Percentiles rank a stretch among this genome's conserved stretches.
Evolutionary conservation across 805 yeast genomes (phyloP).

Genomic region (Yarrowia keelungensis): DNA sequence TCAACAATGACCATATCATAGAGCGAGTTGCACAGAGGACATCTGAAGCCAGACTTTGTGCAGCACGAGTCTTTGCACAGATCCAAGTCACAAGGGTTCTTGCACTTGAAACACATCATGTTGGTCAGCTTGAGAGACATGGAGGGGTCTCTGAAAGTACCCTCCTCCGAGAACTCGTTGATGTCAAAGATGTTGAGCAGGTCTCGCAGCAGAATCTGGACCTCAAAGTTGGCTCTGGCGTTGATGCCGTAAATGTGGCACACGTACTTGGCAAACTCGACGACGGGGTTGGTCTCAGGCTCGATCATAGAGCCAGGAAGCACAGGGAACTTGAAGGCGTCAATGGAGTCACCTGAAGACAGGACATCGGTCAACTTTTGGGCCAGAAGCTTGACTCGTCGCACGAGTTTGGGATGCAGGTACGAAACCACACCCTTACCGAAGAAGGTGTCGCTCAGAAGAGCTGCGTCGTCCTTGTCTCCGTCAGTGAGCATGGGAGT

Average conservation of each 20-base stretch:
- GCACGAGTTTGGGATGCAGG: conserved; percentile 68
- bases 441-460: conserved; percentile 49
- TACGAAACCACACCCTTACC: conserved; percentile 51
- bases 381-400: conserved; percentile 68
- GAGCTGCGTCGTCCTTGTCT: conserved; percentile 11
- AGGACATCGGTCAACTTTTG: conserved; percentile 76
- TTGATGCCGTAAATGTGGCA: conserved; percentile 77
- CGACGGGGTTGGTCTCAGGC: conserved; percentile 66
- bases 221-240: conserved; percentile 69
- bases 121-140: conserved; percentile 69
- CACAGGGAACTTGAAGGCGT: conserved; percentile 74
- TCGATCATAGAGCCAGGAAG: conserved; percentile 74
- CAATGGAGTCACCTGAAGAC: conserved; percentile 65
- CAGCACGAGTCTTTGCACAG: conserved; percentile 68
- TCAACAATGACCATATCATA: conserved; percentile 76
- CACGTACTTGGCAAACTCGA: conserved; percentile 78
- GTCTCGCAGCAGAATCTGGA: conserved; percentile 74
- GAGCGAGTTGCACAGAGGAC: conserved; percentile 68
- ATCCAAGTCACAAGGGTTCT: conserved; percentile 75
- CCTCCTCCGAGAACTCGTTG: conserved; percentile 81
- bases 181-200: conserved; percentile 76
- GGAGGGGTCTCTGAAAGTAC: conserved; percentile 76
- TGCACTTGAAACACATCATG: conserved; percentile 81
- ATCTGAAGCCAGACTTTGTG: conserved; percentile 56
- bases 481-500: conserved; percentile 15